phyloP scores from a whole-genome alignment of 225 moss, liverwort and hornwort species.

The Pleurozium schreberi region DNA sequence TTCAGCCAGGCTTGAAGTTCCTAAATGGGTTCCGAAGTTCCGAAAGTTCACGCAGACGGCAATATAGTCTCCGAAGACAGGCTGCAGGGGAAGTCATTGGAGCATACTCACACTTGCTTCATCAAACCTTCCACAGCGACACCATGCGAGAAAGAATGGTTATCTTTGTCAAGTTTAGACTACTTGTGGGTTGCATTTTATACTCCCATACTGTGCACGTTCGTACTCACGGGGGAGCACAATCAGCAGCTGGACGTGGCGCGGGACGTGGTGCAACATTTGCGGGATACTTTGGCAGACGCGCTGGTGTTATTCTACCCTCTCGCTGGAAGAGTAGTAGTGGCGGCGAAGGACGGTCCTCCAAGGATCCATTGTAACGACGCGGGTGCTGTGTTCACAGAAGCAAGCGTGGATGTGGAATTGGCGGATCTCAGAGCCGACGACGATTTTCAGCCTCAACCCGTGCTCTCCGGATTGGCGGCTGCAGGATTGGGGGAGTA shows the following conservation, averaged over 20 bases:
- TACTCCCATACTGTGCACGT: neutral
- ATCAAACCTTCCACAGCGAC: neutral
- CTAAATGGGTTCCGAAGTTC: neutral
- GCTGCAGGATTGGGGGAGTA: slow-evolving; percentile 11
- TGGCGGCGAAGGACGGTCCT: neutral
- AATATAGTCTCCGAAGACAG: neutral
- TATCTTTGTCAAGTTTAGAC: neutral
- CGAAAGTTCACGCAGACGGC: neutral
- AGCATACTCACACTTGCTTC: neutral
- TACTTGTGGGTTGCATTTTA: neutral
- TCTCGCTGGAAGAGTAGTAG: neutral
- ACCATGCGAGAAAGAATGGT: neutral
- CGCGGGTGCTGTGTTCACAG: slow-evolving; percentile 18
- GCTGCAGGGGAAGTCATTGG: neutral
- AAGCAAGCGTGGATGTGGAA: slow-evolving; percentile 16
- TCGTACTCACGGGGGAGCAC: neutral
- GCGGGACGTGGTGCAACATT: slow-evolving; percentile 1
- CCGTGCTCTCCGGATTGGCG: slow-evolving; percentile 4
- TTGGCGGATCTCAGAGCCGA: slow-evolving; percentile 6
- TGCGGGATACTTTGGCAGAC: slow-evolving; percentile 12
- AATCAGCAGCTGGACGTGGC: too few relatives aligned
- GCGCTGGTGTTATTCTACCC: slow-evolving; percentile 18
- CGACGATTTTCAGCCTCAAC: slow-evolving; percentile 25
- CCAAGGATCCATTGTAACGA: slow-evolving; percentile 21
- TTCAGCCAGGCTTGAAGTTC: too few relatives aligned